Evolutionary conservation across 2,329 filamentous ascomycete species (phyloP), one percentile per base, ranked within the genome.

Genomic region (Penicillium sp.): DNA sequence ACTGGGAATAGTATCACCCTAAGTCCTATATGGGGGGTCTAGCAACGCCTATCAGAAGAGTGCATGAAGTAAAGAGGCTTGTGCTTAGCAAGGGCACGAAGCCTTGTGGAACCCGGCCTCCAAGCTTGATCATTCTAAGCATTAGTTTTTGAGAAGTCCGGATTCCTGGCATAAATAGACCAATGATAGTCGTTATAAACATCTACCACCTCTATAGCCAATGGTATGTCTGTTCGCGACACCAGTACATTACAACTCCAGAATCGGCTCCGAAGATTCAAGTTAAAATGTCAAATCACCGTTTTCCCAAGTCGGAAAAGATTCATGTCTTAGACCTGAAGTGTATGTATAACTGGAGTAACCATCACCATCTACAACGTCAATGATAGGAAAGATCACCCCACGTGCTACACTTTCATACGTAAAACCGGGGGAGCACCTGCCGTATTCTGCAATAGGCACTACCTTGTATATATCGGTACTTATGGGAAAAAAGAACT

Each of bases 91-190:
- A 23, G 23, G 23, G 5, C 23, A 40, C 18, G 27, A 46, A 50
- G 16, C 4, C 8, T 29, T 2, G 51, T 54, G 51, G 40, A 27
- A 43, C 39, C 39, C 38, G 23, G 34, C 30, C 44, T 39, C 34
- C 34, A 29, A 44, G 46, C 40, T 54, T 52, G 26, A 47, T 47
- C n/a, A 16, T 11, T 30, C 35, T 47, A 52, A 52, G 27, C 43
- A 14, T 47, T 47, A 29, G 41, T 34, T 5, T 38, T 47, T 13
- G 7, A 18, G 11, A 9, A 26, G 38, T 3, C 16, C 16, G 30
- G 43, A 6, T 16, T 34, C 30, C 13, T 11, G 16, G 16, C 19
- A 14, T 30, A 5, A 18, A 1, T 53, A 11, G 7, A 26, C 51
- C 51, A 54, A 54, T 54, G 13, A 43, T 18, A 50, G 1, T 14